Evolutionary conservation across 176 grass and related monocot species (phyloP), one percentile per base, ranked within the genome.

Genomic region (Rhynchospora tenuis): DNA sequence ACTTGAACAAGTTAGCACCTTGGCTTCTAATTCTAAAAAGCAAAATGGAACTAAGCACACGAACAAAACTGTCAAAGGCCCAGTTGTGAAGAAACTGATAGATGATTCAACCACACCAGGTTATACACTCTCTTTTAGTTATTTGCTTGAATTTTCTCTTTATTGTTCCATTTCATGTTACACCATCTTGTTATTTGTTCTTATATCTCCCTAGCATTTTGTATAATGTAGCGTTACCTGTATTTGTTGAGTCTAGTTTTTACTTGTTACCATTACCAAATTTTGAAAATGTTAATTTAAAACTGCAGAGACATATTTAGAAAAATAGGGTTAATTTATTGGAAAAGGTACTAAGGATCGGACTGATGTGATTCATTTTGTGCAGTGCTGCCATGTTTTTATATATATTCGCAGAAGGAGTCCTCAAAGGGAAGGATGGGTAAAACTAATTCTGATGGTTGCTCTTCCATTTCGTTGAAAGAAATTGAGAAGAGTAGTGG

Each of bases 381-480:
- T 90, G 29, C 85, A 93, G 93, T 92, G 78, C 85, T 99, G 76
- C 96, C 93, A 85, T 95, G 96, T 73, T 99, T 99, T 84, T 99
- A 99, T 83, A 78, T 95, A n/a, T 95, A 93, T 81, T 92, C 64
- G 58, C 85, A 88, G 46, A 91, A 87, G 91, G 89, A 89, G 19
- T 31, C 61, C 29, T 47, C 68, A 67, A 48, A 24, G 5, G 16
- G 57, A 19, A 74, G 22, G 1, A 84, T 87, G 64, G 72, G 23
- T 0, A 73, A 47, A 84, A 16, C 55, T 68, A 51, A 80, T 77
- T 88, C 84, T 83, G 89, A 77, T 68, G 78, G 59, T 61, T 71
- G 45, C 3, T 78, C 87, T 16, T 77, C 88, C 45, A 47, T 87
- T 88, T 86, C 87, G 27, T 43, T 59, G 14, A 81, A 95, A 89